Conservation (phyloP, 73 alveolate genomes). For the Paramecium pentaurelia region DNA sequence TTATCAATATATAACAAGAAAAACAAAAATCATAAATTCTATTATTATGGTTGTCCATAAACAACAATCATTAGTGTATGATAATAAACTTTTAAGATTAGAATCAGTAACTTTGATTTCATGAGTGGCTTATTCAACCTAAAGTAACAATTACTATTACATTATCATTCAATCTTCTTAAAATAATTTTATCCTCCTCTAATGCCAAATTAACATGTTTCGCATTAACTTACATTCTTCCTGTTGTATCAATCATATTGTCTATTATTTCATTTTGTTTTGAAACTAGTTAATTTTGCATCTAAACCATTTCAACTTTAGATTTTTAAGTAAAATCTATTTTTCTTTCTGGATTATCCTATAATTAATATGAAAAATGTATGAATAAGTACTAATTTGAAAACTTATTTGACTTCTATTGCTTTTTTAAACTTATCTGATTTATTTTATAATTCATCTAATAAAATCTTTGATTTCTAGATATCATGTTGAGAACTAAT, state of each 20-base stretch:
- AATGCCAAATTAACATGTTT: background rate
- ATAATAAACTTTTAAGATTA: background rate
- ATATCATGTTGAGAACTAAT: background rate
- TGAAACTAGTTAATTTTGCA: background rate
- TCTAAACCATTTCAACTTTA: slow-evolving; percentile 4
- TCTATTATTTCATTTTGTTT: background rate
- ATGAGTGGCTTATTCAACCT: slow-evolving; percentile 25
- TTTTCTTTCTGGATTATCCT: background rate
- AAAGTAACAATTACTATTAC: background rate
- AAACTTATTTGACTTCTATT: background rate
- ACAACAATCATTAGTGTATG: slow-evolving; percentile 31
- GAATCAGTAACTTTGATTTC: background rate
- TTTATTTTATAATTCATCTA: background rate
- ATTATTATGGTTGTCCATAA: slow-evolving; percentile 31
- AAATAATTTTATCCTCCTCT: slow-evolving; percentile 1
- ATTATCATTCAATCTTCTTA: slow-evolving; percentile 29
- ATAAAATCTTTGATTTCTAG: background rate
- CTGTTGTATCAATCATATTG: background rate
- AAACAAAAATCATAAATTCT: slow-evolving; percentile 43
- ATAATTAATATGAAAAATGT: background rate
- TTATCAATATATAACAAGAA: slow-evolving; percentile 34
- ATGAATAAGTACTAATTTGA: background rate
- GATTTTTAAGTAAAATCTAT: background rate
- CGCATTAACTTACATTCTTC: background rate
- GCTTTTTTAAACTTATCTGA: background rate